phyloP scores from a whole-genome alignment of 177 flowering plant species.

The Vitis hybrid region DNA sequence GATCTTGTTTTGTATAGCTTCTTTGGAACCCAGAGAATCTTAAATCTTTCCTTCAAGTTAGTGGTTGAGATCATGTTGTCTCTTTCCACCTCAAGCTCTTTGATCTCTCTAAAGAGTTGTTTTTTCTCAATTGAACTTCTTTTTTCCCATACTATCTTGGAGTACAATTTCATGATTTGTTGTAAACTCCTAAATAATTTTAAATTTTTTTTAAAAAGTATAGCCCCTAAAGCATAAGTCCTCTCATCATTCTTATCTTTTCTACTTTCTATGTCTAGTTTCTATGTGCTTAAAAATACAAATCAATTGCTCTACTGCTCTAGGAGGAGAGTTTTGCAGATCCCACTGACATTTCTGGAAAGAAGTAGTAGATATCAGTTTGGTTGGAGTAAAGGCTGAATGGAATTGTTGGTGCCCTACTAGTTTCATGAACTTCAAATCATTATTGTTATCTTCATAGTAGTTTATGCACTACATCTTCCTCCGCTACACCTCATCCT shows the following conservation, averaged over 20 bases:
- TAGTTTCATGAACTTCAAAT: constrained; percentile 32
- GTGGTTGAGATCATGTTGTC: constrained; percentile 2
- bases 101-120: not conserved
- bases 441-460: constrained; percentile 25
- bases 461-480: constrained; percentile 26
- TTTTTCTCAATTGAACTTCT: not conserved
- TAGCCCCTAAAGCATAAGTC: no score
- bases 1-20: not conserved
- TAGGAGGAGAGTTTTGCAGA: constrained; percentile 20
- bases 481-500: constrained; percentile 59
- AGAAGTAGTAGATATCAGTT: constrained; percentile 10
- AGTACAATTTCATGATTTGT: not conserved
- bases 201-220: no score
- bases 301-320: constrained; percentile 14
- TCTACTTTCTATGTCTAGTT: no score
- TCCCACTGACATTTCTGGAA: constrained; percentile 24
- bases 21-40: constrained; percentile 4
- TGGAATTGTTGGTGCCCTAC: constrained; percentile 61
- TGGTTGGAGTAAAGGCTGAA: constrained; percentile 48
- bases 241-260: no score
- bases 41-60: constrained; percentile 7
- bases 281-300: no score
- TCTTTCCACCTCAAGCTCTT: not conserved
- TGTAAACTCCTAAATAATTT: not conserved
- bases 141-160: no score